Conservation (phyloP, 108 stramenopile species). For the Cyclotella baltica region DNA sequence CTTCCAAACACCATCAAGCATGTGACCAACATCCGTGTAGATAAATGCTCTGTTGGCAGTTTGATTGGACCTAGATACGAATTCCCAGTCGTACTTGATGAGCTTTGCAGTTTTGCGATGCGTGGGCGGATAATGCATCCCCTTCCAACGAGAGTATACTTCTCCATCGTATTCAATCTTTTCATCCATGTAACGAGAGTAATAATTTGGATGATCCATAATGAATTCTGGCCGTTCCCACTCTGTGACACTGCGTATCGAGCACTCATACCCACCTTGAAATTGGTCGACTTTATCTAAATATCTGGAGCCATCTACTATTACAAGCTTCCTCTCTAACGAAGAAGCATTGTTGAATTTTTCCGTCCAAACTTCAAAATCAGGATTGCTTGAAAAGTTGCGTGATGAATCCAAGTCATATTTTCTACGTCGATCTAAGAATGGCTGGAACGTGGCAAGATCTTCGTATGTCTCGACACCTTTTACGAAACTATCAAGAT, state of each 20-base stretch:
- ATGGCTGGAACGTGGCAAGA: slow-evolving; percentile 56
- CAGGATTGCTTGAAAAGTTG: slow-evolving; percentile 75
- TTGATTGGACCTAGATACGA: slow-evolving; percentile 7
- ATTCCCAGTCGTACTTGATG: slow-evolving; percentile 36
- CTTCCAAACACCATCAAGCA: slow-evolving; percentile 72
- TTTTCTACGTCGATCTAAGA: slow-evolving; percentile 56
- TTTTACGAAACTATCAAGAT: slow-evolving; percentile 61
- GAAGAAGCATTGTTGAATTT: slow-evolving; percentile 55
- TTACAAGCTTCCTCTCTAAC: slow-evolving; percentile 23
- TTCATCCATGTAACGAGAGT: slow-evolving; percentile 73
- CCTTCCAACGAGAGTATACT: slow-evolving; percentile 69
- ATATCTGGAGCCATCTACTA: slow-evolving; percentile 48
- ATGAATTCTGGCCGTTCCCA: slow-evolving; percentile 72
- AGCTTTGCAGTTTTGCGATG: slow-evolving; percentile 57
- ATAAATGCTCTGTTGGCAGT: slow-evolving; percentile 45
- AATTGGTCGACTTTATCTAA: slow-evolving; percentile 19
- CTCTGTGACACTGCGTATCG: slow-evolving; percentile 74
- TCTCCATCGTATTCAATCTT: slow-evolving; percentile 67
- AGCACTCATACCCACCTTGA: slow-evolving; percentile 89
- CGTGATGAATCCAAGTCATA: slow-evolving; percentile 53
- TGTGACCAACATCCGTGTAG: slow-evolving; percentile 82
- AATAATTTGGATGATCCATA: slow-evolving; percentile 82
- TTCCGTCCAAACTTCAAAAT: slow-evolving; percentile 51
- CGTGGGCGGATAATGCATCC: slow-evolving; percentile 72
- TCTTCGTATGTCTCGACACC: slow-evolving; percentile 56